phyloP scores from a whole-genome alignment of 768 basidiomycete genomes.

The Mycena haematopus region DNA sequence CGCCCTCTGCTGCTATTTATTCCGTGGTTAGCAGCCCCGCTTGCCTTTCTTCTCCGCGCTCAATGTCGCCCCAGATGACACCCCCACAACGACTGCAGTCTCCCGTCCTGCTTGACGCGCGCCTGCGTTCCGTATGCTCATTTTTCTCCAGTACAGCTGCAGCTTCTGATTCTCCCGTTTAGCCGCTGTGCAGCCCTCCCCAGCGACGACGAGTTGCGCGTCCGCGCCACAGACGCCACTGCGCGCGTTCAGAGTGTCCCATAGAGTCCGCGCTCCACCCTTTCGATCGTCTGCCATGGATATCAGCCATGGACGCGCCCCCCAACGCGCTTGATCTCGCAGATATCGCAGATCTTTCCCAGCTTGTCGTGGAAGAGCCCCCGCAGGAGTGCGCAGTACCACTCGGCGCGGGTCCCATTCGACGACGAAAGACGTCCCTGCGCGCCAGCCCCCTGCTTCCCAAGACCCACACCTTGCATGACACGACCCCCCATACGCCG shows the following conservation, averaged over 20 bases:
- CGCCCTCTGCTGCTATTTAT: slow-evolving; percentile 35
- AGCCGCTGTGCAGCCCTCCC: slow-evolving; percentile 35
- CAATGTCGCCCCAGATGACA: slow-evolving; percentile 26
- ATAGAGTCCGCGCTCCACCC: slow-evolving; percentile 43
- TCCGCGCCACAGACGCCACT: slow-evolving; percentile 49
- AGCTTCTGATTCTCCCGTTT: slow-evolving; percentile 2
- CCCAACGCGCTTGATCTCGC: slow-evolving; percentile 48
- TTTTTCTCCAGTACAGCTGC: slow-evolving; percentile 5
- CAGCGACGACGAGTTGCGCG: slow-evolving; percentile 43
- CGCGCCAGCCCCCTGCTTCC: slow-evolving; percentile 54
- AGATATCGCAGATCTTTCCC: slow-evolving; percentile 73
- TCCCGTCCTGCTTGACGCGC: slow-evolving; percentile 32
- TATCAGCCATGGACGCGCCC: slow-evolving; percentile 59
- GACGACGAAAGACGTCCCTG: slow-evolving; percentile 60
- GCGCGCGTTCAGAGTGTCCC: slow-evolving; percentile 47
- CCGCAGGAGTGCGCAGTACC: slow-evolving; percentile 31
- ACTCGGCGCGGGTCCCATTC: slow-evolving; percentile 58
- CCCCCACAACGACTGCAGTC: slow-evolving; percentile 32
- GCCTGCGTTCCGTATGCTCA: slow-evolving; percentile 22
- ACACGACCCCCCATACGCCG: slow-evolving; percentile 38
- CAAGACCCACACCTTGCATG: slow-evolving; percentile 32
- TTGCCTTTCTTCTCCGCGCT: slow-evolving; percentile 2
- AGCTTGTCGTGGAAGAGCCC: slow-evolving; percentile 44
- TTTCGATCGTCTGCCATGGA: slow-evolving; percentile 76
- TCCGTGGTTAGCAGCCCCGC: slow-evolving; percentile 21